Evolutionary conservation across 2,329 filamentous ascomycete species (phyloP).

Genomic region (Atkinsonella hypoxylon): DNA sequence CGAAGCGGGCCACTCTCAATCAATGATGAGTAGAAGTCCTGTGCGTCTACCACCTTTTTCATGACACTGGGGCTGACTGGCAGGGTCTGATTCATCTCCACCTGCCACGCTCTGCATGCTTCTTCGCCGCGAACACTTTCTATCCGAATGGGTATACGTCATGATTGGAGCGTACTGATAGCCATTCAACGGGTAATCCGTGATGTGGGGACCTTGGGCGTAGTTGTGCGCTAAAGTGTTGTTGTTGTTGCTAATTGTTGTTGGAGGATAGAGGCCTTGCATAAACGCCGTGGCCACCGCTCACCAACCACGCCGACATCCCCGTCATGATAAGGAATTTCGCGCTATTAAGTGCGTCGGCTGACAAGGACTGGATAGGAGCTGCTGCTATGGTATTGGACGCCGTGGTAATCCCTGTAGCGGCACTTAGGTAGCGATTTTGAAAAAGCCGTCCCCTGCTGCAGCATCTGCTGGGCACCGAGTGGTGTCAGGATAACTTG

Average conservation of each 20-base stretch:
- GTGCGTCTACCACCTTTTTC: conserved; percentile 16
- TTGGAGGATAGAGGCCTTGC: conserved; percentile 74
- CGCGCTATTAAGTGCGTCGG: conserved; percentile 34
- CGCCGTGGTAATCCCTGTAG: conserved; percentile 10
- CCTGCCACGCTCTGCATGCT: conserved; percentile 26
- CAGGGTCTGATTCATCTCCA: conserved; percentile 17
- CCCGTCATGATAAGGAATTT: conserved; percentile 32
- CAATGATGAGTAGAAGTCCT: conserved; percentile 31
- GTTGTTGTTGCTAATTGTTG: conserved; percentile 15
- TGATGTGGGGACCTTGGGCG: conserved; percentile 26
- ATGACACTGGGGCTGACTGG: conserved; percentile 13
- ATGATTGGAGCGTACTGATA: conserved; percentile 69
- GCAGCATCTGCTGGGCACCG: conserved; percentile 40
- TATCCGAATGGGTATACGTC: conserved; percentile 34
- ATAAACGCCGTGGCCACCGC: conserved; percentile 67
- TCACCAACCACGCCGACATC: conserved; percentile 40
- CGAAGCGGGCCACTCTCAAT: conserved; percentile 25
- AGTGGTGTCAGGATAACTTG: conserved; percentile 33
- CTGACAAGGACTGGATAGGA: conserved; percentile 30
- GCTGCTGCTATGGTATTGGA: conserved; percentile 16
- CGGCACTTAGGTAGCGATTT: conserved; percentile 31
- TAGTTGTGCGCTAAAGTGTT: conserved; percentile 31
- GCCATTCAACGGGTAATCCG: conserved; percentile 58
- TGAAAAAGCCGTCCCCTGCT: conserved; percentile 39
- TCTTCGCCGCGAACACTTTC: conserved; percentile 27